These are phyloP conservation scores for Fraxinus angustifolia DNA, from an alignment of 305 asterid genomes.

Conservation along the genomic window DNA sequence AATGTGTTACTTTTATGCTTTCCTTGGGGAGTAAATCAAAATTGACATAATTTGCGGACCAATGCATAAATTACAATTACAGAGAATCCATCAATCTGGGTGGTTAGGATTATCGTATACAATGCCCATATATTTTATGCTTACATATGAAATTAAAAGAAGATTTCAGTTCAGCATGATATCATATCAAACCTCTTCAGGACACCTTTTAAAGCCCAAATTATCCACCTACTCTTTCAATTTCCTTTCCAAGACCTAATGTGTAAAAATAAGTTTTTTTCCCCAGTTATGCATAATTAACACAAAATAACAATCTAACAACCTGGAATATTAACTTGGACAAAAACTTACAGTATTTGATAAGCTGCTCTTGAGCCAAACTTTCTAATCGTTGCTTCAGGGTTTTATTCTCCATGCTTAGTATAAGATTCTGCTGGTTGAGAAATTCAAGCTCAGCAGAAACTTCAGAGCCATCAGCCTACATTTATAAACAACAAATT, in stretches of 20 bases:
- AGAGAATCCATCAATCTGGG: not conserved
- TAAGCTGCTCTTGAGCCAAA: constrained; percentile 86
- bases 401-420: constrained; percentile 92
- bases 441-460: constrained; percentile 90
- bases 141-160: not conserved
- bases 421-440: constrained; percentile 83
- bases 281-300: not conserved
- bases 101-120: not conserved
- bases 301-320: not conserved
- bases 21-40: not conserved
- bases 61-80: not conserved
- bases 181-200: not conserved
- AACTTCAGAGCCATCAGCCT: constrained; percentile 83
- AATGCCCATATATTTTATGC: not conserved
- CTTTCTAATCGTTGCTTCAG: constrained; percentile 82
- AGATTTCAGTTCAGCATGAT: not conserved
- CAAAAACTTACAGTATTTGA: constrained; percentile 67
- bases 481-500: constrained; percentile 26
- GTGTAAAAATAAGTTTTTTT: not conserved
- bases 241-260: not conserved
- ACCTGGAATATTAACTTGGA: constrained; percentile 8
- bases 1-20: not conserved
- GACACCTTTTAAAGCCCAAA: not conserved
- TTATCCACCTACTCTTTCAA: not conserved
- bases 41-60: not conserved